phyloP scores from a whole-genome alignment of 2,329 filamentous ascomycete species.

The Talaromyces sp. region DNA sequence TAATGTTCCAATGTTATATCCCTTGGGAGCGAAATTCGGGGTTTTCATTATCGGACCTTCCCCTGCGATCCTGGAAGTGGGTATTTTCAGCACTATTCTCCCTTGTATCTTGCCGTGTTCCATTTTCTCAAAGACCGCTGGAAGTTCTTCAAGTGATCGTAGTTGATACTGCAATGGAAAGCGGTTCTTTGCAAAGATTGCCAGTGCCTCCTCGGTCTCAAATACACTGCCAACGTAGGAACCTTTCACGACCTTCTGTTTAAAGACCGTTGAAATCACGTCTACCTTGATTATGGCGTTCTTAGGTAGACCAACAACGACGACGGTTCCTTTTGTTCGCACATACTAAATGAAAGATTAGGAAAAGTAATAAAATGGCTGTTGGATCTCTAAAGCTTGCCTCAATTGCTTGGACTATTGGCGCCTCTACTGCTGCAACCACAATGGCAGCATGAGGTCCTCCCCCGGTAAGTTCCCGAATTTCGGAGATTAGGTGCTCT shows the following conservation, averaged over 20 bases:
- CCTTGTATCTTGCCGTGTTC: constrained; percentile 15
- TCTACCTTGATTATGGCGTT: constrained; percentile 70
- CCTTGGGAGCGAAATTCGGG: no score
- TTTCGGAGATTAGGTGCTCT: constrained; percentile 73
- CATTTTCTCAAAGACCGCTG: constrained; percentile 70
- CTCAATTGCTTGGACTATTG: constrained; percentile 83
- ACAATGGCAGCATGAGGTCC: constrained; percentile 82
- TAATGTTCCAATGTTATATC: no score
- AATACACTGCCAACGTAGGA: constrained; percentile 86
- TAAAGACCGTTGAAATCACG: constrained; percentile 77
- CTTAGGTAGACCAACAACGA: constrained; percentile 81
- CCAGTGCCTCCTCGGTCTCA: constrained; percentile 79
- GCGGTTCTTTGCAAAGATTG: constrained; percentile 59
- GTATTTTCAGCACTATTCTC: neutral
- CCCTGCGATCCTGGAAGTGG: neutral
- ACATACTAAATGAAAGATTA: no score
- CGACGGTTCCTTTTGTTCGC: constrained; percentile 69
- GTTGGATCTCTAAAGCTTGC: no score
- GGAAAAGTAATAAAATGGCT: no score
- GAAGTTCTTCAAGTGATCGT: constrained; percentile 70
- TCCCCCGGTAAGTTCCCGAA: constrained; percentile 72
- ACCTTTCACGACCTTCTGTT: constrained; percentile 85
- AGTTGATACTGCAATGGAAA: constrained; percentile 56
- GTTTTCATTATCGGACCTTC: no score
- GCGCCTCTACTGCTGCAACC: constrained; percentile 76